A percentile compares a stretch with the other conserved stretches of the same genome.
These are phyloP conservation scores for Venturiaceae sp. DNA, from an alignment of 2,329 filamentous ascomycete species.

Conservation along the genomic window DNA sequence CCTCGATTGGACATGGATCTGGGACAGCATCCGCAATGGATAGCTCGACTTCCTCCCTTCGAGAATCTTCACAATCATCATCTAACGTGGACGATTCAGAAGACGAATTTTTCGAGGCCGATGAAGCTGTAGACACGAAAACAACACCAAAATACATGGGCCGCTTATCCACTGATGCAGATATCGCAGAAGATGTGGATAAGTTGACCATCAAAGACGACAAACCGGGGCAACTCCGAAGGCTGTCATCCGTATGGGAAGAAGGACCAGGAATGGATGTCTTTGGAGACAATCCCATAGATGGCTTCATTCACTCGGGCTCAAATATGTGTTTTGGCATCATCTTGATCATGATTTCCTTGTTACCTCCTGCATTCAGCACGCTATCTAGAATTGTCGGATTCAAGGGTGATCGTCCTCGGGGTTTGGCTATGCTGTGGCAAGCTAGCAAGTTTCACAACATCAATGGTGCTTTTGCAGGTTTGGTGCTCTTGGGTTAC, in stretches of 20 bases:
- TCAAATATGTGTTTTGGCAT: conserved; percentile 85
- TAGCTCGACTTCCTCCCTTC: neutral
- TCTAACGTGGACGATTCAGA: neutral
- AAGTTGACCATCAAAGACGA: conserved; percentile 13
- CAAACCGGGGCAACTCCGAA: neutral
- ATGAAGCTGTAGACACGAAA: neutral
- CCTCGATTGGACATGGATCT: conserved; percentile 17
- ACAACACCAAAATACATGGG: conserved; percentile 3
- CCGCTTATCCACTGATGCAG: conserved; percentile 4
- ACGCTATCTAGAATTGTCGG: conserved; percentile 80
- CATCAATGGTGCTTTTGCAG: conserved; percentile 85
- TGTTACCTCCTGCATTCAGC: conserved; percentile 86
- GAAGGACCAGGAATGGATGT: conserved; percentile 50
- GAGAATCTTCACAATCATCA: neutral
- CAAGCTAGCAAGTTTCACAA: conserved; percentile 76
- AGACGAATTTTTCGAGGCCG: conserved; percentile 22
- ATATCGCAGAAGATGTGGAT: conserved; percentile 21
- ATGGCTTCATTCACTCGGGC: conserved; percentile 83
- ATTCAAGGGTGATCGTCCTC: conserved; percentile 78
- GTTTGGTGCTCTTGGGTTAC: conserved; percentile 70
- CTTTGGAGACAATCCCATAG: conserved; percentile 61
- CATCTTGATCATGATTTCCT: conserved; percentile 76
- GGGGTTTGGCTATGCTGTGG: conserved; percentile 82
- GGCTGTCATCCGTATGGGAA: conserved; percentile 19
- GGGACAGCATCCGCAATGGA: neutral